Evolutionary conservation across 2,329 filamentous ascomycete genomes (phyloP).

Genomic region (Stemphylium beticola): DNA sequence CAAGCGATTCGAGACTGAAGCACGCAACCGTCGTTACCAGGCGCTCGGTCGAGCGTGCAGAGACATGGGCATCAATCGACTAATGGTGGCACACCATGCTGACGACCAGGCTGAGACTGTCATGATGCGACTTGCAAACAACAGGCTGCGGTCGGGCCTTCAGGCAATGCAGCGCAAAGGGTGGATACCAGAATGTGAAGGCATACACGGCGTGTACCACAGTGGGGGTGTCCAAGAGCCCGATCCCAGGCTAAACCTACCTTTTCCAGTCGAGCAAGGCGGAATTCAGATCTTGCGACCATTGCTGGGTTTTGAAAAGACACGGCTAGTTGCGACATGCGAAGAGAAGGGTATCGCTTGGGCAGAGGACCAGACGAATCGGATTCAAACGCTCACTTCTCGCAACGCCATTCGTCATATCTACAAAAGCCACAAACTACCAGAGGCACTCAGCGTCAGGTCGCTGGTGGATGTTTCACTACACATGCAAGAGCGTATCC

Average conservation of each 20-base stretch:
- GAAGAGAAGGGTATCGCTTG: conserved; percentile 69
- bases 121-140: conserved; percentile 74
- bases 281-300: conserved; percentile 73
- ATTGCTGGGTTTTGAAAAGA: conserved; percentile 73
- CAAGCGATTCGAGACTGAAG: conserved; percentile 76
- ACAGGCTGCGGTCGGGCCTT: conserved; percentile 73
- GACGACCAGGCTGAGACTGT: conserved; percentile 94
- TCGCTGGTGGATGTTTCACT: conserved; percentile 58
- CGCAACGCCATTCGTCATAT: conserved; percentile 82
- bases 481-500: conserved; percentile 61
- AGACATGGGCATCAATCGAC: conserved; percentile 57
- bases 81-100: conserved; percentile 84
- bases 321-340: conserved; percentile 76
- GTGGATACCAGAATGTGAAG: conserved; percentile 83
- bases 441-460: conserved; percentile 69
- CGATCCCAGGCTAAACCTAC: conserved; percentile 26
- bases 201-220: conserved; percentile 70
- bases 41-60: conserved; percentile 68
- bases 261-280: conserved; percentile 62
- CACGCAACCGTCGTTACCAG: conserved; percentile 76
- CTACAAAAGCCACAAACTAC: conserved; percentile 64
- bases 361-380: conserved; percentile 87
- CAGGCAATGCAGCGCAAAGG: conserved; percentile 69
- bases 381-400: conserved; percentile 74
- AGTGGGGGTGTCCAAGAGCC: conserved; percentile 35